These are phyloP conservation scores for Camelina laxa DNA, from an alignment of 345 rosid species.

Conservation along the genomic window DNA sequence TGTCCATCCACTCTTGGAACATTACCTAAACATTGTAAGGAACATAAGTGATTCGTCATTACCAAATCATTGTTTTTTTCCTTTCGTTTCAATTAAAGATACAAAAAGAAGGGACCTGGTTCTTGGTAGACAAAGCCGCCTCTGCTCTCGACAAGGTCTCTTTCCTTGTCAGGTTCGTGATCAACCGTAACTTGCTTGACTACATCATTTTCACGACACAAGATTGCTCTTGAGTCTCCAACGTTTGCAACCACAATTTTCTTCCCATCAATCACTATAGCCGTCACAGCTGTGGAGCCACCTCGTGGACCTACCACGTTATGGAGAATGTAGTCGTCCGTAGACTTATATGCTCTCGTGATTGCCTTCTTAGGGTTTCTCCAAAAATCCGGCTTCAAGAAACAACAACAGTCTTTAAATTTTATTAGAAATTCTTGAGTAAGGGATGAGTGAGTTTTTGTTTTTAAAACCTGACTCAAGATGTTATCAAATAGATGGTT, in stretches of 20 bases:
- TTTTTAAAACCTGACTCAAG: conserved; percentile 47
- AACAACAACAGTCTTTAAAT: neutral
- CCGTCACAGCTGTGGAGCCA: conserved; percentile 60
- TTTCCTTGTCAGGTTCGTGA: conserved; percentile 53
- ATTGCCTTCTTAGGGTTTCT: conserved; percentile 44
- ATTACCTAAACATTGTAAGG: conserved; percentile 37
- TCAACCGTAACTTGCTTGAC: conserved; percentile 53
- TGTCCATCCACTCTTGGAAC: conserved; percentile 56
- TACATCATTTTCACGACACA: conserved; percentile 42
- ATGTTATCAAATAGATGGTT: conserved; percentile 55
- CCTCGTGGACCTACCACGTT: conserved; percentile 50
- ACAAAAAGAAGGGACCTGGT: conserved; percentile 39
- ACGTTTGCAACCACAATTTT: conserved; percentile 59
- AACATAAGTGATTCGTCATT: neutral
- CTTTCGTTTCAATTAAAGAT: no score
- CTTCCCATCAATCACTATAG: conserved; percentile 49
- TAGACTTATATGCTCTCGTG: conserved; percentile 49
- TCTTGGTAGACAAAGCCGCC: conserved; percentile 50
- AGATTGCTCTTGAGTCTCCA: conserved; percentile 58
- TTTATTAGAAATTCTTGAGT: neutral
- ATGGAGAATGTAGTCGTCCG: conserved; percentile 50
- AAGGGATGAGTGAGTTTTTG: neutral
- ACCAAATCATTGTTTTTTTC: neutral
- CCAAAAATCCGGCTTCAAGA: conserved; percentile 55
- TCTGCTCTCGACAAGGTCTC: conserved; percentile 54